Conservation (phyloP, 148 eudicot species). For the Rhododendron henanense region DNA sequence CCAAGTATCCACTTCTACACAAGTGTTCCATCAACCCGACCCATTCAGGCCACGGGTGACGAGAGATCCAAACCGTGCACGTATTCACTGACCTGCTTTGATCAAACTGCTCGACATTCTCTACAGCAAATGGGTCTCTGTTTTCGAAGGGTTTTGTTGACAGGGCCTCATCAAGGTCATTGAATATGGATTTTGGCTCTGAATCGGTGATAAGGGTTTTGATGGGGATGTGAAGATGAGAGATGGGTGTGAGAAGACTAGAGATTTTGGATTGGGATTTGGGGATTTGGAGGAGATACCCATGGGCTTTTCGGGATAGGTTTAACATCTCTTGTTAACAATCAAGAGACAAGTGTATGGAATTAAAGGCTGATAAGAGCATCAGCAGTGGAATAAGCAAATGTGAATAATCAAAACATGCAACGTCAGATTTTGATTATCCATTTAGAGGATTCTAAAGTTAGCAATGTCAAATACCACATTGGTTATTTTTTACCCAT, state of each 20-base stretch:
- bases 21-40: constrained; percentile 46
- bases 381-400: too few relatives aligned
- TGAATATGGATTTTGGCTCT: constrained; percentile 19
- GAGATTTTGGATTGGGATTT: constrained; percentile 23
- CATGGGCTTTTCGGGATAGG: constrained; percentile 1
- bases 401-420: too few relatives aligned
- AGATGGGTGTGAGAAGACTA: constrained; percentile 12
- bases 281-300: constrained; percentile 17
- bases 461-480: too few relatives aligned
- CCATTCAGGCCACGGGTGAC: constrained; percentile 64
- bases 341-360: background rate
- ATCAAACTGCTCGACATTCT: background rate
- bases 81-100: background rate
- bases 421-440: too few relatives aligned
- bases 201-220: constrained; percentile 23
- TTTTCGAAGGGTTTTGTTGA: constrained; percentile 10
- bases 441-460: too few relatives aligned
- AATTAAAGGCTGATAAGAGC: background rate
- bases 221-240: constrained; percentile 15
- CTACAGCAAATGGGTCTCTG: background rate
- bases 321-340: constrained; percentile 13
- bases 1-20: constrained; percentile 41
- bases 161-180: constrained; percentile 23
- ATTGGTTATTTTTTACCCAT: too few relatives aligned
- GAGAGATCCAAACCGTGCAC: constrained; percentile 17